Conservation (phyloP, 257 asterid species). For the Plantago major region DNA sequence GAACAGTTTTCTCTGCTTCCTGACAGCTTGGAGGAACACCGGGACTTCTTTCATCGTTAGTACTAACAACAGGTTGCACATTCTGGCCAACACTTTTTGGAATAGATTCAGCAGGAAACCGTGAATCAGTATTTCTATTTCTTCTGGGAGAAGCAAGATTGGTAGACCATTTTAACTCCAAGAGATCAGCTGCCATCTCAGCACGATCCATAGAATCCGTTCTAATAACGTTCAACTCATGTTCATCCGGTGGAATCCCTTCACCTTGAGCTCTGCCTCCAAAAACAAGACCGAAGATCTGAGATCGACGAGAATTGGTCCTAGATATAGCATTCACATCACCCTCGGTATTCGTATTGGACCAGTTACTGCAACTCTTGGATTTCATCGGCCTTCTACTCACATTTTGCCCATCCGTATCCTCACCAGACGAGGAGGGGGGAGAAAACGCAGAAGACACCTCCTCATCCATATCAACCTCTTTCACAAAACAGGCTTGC, state of each 20-base stretch:
- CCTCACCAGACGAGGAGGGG: slow-evolving; percentile 66
- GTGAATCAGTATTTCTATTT: slow-evolving; percentile 25
- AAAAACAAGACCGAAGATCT: slow-evolving; percentile 56
- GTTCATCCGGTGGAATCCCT: slow-evolving; percentile 26
- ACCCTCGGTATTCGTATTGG: slow-evolving; percentile 29
- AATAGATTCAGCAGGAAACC: slow-evolving; percentile 24
- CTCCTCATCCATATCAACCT: slow-evolving; percentile 49
- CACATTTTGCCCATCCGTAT: slow-evolving; percentile 34
- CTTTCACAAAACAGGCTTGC: slow-evolving; percentile 74
- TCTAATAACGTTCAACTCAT: slow-evolving; percentile 26
- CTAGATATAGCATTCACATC: slow-evolving; percentile 33
- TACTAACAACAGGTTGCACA: slow-evolving; percentile 21
- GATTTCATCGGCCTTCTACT: slow-evolving; percentile 36
- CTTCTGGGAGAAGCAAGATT: slow-evolving; percentile 49
- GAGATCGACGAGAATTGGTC: slow-evolving; percentile 47
- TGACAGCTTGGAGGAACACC: slow-evolving; percentile 20
- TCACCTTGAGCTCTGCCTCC: slow-evolving; percentile 48
- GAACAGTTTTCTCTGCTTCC: slow-evolving; percentile 21
- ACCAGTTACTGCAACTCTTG: slow-evolving; percentile 34
- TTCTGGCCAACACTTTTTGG: slow-evolving; percentile 23
- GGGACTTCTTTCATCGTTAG: slow-evolving; percentile 17
- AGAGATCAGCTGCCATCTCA: slow-evolving; percentile 88
- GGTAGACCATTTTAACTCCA: slow-evolving; percentile 93
- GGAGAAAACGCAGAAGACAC: slow-evolving; percentile 35
- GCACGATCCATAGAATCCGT: slow-evolving; percentile 75